Conservation (phyloP, 495 filamentous ascomycete species). For the Hypoxylon rickii region DNA sequence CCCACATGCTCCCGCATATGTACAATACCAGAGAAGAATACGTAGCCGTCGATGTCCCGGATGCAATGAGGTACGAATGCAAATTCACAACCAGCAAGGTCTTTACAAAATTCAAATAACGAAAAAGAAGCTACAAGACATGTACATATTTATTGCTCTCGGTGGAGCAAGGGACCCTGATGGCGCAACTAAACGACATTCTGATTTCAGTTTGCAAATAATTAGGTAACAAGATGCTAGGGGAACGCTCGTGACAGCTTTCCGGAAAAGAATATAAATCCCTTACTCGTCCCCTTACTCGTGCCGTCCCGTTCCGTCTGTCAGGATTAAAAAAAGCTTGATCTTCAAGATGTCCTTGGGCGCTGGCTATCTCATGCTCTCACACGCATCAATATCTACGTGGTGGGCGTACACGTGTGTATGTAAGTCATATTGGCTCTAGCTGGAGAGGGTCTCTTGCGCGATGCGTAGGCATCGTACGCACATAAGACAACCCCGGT, state of each 20-base stretch:
- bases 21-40: no score
- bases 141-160: not conserved
- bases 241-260: slow-evolving; percentile 25
- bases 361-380: no score
- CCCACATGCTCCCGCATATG: slow-evolving; percentile 13
- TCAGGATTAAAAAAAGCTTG: no score
- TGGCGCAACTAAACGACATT: slow-evolving; percentile 35
- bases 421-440: no score
- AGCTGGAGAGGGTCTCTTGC: no score
- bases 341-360: no score
- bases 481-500: slow-evolving; percentile 2
- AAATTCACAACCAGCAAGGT: not conserved
- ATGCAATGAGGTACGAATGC: not conserved
- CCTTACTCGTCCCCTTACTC: slow-evolving; percentile 7
- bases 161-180: slow-evolving; percentile 24
- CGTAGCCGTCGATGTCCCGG: not conserved
- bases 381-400: no score
- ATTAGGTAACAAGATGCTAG: slow-evolving; percentile 28
- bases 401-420: no score
- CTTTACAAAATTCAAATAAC: no score
- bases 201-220: slow-evolving; percentile 26
- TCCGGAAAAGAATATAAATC: slow-evolving; percentile 29
- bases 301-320: no score
- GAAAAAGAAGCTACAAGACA: no score
- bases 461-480: no score